These are phyloP conservation scores for Myxozyma neotropica DNA, from an alignment of 805 yeast species.

Conservation along the genomic window DNA sequence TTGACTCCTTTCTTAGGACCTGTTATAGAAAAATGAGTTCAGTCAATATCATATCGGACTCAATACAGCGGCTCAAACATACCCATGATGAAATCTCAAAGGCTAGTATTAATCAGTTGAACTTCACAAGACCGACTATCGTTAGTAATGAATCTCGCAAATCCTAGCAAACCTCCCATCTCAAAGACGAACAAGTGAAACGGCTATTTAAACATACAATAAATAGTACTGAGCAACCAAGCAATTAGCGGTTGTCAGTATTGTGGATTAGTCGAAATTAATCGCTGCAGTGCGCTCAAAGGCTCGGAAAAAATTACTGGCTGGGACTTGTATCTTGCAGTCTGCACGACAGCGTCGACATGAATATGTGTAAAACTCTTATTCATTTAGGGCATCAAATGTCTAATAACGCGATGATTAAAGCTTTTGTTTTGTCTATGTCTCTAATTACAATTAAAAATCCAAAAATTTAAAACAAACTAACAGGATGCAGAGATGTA, in stretches of 20 bases:
- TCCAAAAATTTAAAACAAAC: neutral
- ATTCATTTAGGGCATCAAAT: neutral
- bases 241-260: neutral
- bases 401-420: no score
- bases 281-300: neutral
- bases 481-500: neutral
- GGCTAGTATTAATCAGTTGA: neutral
- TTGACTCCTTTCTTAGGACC: constrained; percentile 21
- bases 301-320: constrained; percentile 11
- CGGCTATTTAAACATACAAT: neutral
- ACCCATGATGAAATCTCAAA: constrained; percentile 14
- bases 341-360: neutral
- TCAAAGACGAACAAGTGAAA: neutral
- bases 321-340: neutral
- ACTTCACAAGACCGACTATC: neutral
- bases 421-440: no score
- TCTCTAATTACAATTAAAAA: neutral
- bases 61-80: neutral
- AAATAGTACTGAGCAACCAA: neutral
- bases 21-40: neutral
- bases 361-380: neutral
- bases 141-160: neutral
- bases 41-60: neutral
- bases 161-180: neutral
- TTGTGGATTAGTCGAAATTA: neutral